Evolutionary conservation across 2,329 filamentous ascomycete genomes (phyloP), one percentile per base, ranked within the genome.

Genomic region (Botrytis paeoniae): DNA sequence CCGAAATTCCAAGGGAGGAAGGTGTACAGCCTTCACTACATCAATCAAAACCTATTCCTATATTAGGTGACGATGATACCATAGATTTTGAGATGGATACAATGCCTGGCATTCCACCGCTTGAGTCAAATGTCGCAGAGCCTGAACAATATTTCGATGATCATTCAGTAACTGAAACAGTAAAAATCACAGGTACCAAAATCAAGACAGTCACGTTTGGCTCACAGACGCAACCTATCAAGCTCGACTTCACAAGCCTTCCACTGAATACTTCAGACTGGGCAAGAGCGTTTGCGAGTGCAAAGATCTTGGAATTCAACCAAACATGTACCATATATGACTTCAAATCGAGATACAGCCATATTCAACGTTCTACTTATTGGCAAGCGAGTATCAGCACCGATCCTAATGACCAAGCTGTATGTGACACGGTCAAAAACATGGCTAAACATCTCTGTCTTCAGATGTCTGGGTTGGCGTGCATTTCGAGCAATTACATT

Each of bases 291-390:
- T 71, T 64, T n/a, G 45, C 29, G n/a, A 66, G 62, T 39, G 32
- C 57, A 54, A 61, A 71, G 39, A 65, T 16, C 16, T 12, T 71
- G 16, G 20, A 59, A 7, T 78, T 81, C 54, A 68, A 75, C 4
- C 73, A 77, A 32, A 68, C 76, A 3, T 80, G 78, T 60, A 74
- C 77, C 45, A 76, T 76, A 18, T 74, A 77, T 72, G 79, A 81
- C 70, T 77, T 80, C 29, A 35, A 75, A 41, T 54, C 54, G 48
- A 74, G 75, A 59, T 65, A 75, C 51, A 45, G 64, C 22, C 45
- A 70, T 14, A 35, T 75, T 4, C 60, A 71, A 54, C 39, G 57
- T 29, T 60, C 66, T 37, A 29, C 41, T 37, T 61, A 76, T 54
- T 75, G 73, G 71, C 73, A 76, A 41, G 77, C 77, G 18, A 70